phyloP scores from a whole-genome alignment of 257 asterid species.

The Solanum phureja region DNA sequence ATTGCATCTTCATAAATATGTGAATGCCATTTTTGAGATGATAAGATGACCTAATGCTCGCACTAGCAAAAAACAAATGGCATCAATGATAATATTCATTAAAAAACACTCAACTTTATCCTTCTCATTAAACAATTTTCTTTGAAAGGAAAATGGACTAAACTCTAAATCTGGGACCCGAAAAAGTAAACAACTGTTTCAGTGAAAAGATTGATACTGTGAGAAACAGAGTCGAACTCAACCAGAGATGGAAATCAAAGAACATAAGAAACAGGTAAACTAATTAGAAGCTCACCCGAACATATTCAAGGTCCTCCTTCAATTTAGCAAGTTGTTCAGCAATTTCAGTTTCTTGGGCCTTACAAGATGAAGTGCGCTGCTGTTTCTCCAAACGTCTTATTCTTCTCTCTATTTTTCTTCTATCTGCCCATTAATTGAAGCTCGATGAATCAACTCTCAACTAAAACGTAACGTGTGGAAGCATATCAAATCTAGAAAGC shows the following conservation, averaged over 20 bases:
- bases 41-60: not conserved
- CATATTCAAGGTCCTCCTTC: conserved; percentile 95
- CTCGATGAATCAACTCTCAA: not conserved
- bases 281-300: conserved; percentile 42
- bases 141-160: not conserved
- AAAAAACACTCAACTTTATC: not conserved
- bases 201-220: not conserved
- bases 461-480: not conserved
- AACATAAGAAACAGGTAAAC: not conserved
- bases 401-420: conserved; percentile 86
- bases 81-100: not conserved
- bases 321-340: conserved; percentile 60
- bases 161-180: not conserved
- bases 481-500: not conserved
- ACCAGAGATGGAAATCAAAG: not conserved
- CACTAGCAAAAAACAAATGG: not conserved
- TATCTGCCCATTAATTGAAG: conserved; percentile 34
- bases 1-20: not conserved
- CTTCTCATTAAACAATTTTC: not conserved
- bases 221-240: not conserved
- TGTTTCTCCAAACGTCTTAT: conserved; percentile 76
- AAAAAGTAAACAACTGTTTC: not conserved
- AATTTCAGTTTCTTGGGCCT: conserved; percentile 53
- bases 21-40: not conserved
- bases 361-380: conserved; percentile 59